Evolutionary conservation across 495 filamentous ascomycete species (phyloP).

Genomic region (Delitschia confertaspora): DNA sequence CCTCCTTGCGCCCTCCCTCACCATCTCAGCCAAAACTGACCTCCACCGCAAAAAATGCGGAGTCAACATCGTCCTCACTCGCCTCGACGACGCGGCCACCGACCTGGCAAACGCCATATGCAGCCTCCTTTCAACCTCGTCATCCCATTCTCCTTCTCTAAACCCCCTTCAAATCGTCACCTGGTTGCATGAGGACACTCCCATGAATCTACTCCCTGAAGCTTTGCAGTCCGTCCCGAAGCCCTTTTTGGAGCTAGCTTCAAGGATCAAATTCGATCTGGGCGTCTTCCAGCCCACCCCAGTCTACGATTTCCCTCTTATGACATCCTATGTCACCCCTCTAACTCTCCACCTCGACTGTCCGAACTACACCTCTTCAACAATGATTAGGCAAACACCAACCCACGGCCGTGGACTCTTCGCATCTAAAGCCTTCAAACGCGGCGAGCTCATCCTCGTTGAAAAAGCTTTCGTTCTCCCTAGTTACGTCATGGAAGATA

Average conservation of each 20-base stretch:
- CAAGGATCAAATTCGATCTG: conserved; percentile 20
- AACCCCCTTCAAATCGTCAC: background rate
- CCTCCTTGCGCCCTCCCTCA: conserved; percentile 3
- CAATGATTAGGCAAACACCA: conserved; percentile 21
- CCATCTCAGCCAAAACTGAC: background rate
- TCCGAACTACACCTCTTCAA: conserved; percentile 12
- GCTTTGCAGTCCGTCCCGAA: conserved; percentile 2
- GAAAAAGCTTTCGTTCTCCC: conserved; percentile 46
- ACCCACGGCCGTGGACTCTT: conserved; percentile 42
- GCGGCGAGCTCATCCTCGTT: conserved; percentile 46
- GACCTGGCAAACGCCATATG: conserved; percentile 13
- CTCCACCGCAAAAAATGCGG: conserved; percentile 18
- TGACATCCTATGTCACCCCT: conserved; percentile 22
- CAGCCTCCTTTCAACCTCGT: background rate
- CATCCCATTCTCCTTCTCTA: background rate
- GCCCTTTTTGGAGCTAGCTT: conserved; percentile 8
- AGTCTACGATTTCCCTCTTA: conserved; percentile 13
- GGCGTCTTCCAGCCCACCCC: conserved; percentile 9
- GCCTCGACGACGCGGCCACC: conserved; percentile 14
- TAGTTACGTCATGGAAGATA: conserved; percentile 26
- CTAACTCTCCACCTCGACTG: conserved; percentile 22
- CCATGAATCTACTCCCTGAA: conserved; percentile 6
- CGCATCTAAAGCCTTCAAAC: conserved; percentile 40
- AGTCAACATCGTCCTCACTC: conserved; percentile 22
- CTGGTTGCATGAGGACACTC: conserved; percentile 14